Conservation (phyloP, 495 filamentous ascomycete genomes). For the Penicillium waksmanii region DNA sequence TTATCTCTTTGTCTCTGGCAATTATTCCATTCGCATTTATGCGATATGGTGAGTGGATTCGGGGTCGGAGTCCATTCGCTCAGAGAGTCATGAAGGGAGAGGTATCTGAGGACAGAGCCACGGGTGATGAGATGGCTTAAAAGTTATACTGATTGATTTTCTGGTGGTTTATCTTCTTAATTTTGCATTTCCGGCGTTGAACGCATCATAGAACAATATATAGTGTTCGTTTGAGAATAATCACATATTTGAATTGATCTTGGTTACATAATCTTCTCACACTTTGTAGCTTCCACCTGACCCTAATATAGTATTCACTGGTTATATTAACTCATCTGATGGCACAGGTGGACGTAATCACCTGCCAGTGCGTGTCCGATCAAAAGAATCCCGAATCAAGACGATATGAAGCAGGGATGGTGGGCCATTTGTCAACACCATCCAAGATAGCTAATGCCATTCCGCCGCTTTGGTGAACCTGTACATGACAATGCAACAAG, state of each 20-base stretch:
- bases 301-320: too few species aligned
- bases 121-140: conserved; percentile 1
- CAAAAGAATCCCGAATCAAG: conserved; percentile 25
- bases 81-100: conserved; percentile 6
- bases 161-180: background rate
- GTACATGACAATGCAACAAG: conserved; percentile 64
- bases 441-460: conserved; percentile 61
- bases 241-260: background rate
- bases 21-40: conserved; percentile 48
- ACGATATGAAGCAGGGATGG: conserved; percentile 34
- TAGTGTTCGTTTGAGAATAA: background rate
- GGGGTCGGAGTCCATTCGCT: conserved; percentile 28
- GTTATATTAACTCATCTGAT: background rate
- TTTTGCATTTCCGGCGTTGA: background rate
- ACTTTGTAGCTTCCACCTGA: too few species aligned
- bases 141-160: background rate
- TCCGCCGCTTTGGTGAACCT: conserved; percentile 59
- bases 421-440: conserved; percentile 60
- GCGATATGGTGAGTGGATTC: conserved; percentile 35
- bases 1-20: conserved; percentile 43
- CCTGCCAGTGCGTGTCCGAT: too few species aligned
- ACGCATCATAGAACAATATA: background rate
- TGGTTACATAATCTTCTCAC: too few species aligned
- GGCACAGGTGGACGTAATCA: background rate
- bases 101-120: background rate